Conservation (phyloP, 78 protist species). For the Tieghemostelium lacteum region DNA sequence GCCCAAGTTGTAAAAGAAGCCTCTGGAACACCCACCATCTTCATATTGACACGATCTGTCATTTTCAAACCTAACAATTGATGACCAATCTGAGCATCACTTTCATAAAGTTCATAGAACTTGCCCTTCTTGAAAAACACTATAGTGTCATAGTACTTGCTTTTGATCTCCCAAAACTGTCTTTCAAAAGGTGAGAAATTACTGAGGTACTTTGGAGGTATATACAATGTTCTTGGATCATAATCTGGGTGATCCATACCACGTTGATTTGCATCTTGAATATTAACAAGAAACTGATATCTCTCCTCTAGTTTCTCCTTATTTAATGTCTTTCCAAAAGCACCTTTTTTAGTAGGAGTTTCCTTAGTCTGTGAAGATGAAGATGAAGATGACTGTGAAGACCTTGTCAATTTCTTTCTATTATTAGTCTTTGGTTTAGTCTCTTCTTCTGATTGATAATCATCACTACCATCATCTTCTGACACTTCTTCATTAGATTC, state of each 20-base stretch:
- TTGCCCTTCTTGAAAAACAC: slow-evolving; percentile 94
- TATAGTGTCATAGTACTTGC: slow-evolving; percentile 85
- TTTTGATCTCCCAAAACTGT: slow-evolving; percentile 95
- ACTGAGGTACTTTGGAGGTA: slow-evolving; percentile 27
- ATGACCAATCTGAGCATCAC: slow-evolving; percentile 93
- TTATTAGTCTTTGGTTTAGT: neutral
- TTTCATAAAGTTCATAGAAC: slow-evolving; percentile 96
- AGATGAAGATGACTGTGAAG: too few species aligned
- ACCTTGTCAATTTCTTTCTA: neutral
- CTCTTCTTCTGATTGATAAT: slow-evolving; percentile 1
- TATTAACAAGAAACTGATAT: slow-evolving; percentile 30
- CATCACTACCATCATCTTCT: neutral
- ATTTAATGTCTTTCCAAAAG: slow-evolving; percentile 19
- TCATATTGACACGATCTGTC: slow-evolving; percentile 87
- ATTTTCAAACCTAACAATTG: slow-evolving; percentile 86
- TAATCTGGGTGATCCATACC: slow-evolving; percentile 69
- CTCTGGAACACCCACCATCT: slow-evolving; percentile 93
- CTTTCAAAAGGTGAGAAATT: slow-evolving; percentile 86
- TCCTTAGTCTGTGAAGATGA: neutral
- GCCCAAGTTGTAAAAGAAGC: slow-evolving; percentile 83
- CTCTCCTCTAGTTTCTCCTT: slow-evolving; percentile 39
- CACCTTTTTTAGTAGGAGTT: neutral
- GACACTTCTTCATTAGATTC: neutral
- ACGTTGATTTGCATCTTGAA: slow-evolving; percentile 63
- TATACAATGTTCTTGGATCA: slow-evolving; percentile 82